Evolutionary conservation across 169 alveolate genomes (phyloP).

Genomic region (Babesia microti): DNA sequence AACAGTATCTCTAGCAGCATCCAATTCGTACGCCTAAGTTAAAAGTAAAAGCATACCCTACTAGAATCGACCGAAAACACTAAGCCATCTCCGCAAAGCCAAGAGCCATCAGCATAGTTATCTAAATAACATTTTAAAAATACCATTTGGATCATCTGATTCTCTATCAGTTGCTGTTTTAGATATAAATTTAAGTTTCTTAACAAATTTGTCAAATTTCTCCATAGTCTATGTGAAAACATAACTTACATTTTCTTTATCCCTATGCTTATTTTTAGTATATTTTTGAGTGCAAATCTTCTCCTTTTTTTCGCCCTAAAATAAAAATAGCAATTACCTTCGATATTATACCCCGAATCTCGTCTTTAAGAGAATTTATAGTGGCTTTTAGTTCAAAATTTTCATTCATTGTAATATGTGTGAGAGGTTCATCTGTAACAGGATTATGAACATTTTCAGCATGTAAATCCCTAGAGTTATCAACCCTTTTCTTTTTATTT

Average conservation of each 20-base stretch:
- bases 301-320: no score
- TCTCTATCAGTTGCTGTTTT: constrained; percentile 11
- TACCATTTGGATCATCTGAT: constrained; percentile 22
- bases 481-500: background rate
- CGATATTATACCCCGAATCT: constrained; percentile 23
- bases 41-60: constrained; percentile 4
- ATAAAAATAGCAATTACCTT: no score
- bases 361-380: constrained; percentile 4
- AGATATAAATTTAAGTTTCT: constrained; percentile 22
- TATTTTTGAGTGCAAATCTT: background rate
- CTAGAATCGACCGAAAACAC: constrained; percentile 38
- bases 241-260: background rate
- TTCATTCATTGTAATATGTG: background rate
- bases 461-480: background rate
- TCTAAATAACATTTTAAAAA: background rate
- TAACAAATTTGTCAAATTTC: constrained; percentile 18
- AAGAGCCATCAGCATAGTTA: constrained; percentile 34
- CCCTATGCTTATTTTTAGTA: constrained; percentile 1
- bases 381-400: constrained; percentile 3
- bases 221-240: constrained; percentile 16
- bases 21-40: constrained; percentile 35
- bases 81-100: constrained; percentile 39
- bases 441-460: constrained; percentile 8
- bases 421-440: constrained; percentile 4
- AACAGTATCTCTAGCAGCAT: constrained; percentile 45